phyloP scores from a whole-genome alignment of 2,329 filamentous ascomycete genomes.

The Neonectria neomacrospora region DNA sequence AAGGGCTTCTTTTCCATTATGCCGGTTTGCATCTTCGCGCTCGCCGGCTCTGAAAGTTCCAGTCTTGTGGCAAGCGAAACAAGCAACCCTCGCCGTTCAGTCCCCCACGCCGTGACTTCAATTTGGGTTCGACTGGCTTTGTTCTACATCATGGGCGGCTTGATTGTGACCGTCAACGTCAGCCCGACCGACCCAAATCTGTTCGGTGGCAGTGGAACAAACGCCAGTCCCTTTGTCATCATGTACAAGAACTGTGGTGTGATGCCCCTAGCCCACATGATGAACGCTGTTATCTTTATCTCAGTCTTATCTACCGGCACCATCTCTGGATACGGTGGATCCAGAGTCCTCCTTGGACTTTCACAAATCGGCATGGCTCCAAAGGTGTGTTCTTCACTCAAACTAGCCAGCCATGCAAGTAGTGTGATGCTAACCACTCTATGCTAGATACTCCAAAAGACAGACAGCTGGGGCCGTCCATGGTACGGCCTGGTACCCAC shows the following conservation, averaged over 20 bases:
- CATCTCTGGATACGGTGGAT: conserved; percentile 56
- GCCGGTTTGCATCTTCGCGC: conserved; percentile 60
- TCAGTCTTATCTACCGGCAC: conserved; percentile 58
- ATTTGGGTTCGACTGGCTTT: conserved; percentile 58
- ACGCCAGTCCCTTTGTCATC: conserved; percentile 59
- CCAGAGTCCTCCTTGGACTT: conserved; percentile 57
- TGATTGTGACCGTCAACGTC: conserved; percentile 58
- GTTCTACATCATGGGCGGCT: conserved; percentile 57
- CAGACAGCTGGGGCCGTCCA: conserved; percentile 24
- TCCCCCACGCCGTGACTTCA: conserved; percentile 57
- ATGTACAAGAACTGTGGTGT: conserved; percentile 55
- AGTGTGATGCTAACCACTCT: not conserved
- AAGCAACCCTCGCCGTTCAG: conserved; percentile 53
- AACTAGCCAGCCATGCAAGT: not conserved
- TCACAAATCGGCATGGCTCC: conserved; percentile 57
- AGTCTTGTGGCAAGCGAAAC: conserved; percentile 58
- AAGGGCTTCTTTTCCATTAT: conserved; percentile 66
- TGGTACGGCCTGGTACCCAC: conserved; percentile 56
- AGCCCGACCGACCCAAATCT: conserved; percentile 53
- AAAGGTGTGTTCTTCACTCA: conserved; percentile 29
- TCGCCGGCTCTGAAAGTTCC: conserved; percentile 58
- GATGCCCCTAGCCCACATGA: conserved; percentile 55
- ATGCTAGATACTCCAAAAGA: conserved; percentile 15
- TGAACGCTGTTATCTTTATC: conserved; percentile 61
- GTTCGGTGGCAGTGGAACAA: conserved; percentile 54